A percentile compares a stretch with the other conserved stretches of the same genome.
phyloP scores from a whole-genome alignment of 768 basidiomycete genomes.

The Agrocybe chaxingu region DNA sequence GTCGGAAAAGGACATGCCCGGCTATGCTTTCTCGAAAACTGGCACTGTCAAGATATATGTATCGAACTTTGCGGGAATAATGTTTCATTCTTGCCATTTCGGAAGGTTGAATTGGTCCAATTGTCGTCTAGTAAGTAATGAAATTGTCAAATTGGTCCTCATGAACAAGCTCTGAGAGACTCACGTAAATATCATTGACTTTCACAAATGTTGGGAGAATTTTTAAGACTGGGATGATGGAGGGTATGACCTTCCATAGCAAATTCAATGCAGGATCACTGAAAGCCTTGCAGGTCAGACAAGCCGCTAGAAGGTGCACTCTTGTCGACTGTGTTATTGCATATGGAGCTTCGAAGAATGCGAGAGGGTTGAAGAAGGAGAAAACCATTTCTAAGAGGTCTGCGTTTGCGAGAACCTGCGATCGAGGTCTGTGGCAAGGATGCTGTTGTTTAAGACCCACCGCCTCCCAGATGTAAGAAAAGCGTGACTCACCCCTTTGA shows the following conservation, averaged over 20 bases:
- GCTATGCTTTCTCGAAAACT: conserved; percentile 4
- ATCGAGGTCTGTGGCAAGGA: too few species aligned
- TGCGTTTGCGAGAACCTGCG: conserved; percentile 3
- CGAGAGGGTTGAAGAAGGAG: conserved; percentile 9
- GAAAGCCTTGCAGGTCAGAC: conserved; percentile 8
- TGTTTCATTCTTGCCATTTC: conserved; percentile 4
- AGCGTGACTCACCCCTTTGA: too few species aligned
- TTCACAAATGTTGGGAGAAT: conserved; percentile 8
- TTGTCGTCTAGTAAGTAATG: conserved; percentile 1
- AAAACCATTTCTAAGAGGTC: conserved; percentile 6
- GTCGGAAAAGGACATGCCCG: conserved; percentile 1
- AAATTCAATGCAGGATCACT: conserved; percentile 3
- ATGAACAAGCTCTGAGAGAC: not conserved
- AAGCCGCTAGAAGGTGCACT: conserved; percentile 1
- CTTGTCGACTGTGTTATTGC: conserved; percentile 1
- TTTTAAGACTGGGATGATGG: conserved; percentile 7
- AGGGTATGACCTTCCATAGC: conserved; percentile 8
- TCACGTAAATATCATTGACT: conserved; percentile 6
- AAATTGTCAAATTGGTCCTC: not conserved
- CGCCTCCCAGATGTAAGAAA: too few species aligned
- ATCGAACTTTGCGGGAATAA: conserved; percentile 5
- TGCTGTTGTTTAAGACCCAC: too few species aligned
- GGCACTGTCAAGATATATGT: not conserved
- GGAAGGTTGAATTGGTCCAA: not conserved
- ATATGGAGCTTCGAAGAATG: conserved; percentile 3